Evolutionary conservation across 2,329 filamentous ascomycete genomes (phyloP).

Genomic region (Colletotrichum sp.): DNA sequence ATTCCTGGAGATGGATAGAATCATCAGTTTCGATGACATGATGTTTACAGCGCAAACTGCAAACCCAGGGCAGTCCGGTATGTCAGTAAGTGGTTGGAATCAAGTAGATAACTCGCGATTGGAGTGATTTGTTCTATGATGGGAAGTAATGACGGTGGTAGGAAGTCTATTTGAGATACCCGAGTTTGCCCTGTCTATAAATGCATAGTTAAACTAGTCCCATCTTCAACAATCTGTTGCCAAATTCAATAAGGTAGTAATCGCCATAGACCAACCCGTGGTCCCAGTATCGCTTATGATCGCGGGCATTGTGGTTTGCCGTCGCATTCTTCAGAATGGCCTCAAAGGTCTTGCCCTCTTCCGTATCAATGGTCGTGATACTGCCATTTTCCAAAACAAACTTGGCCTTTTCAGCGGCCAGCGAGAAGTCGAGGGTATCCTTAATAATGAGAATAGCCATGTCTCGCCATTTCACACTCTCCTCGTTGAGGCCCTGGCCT

Average conservation of each 20-base stretch:
- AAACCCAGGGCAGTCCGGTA: not conserved
- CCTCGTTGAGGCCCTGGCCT: conserved; percentile 12
- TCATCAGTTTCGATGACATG: conserved; percentile 41
- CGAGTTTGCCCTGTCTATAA: not conserved
- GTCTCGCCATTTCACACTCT: conserved; percentile 27
- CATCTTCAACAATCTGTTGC: conserved; percentile 46
- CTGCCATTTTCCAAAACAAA: not conserved
- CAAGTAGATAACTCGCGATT: conserved; percentile 2
- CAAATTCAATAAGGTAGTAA: conserved; percentile 53
- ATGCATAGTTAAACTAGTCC: conserved; percentile 20
- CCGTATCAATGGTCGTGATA: not conserved
- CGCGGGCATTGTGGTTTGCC: conserved; percentile 36
- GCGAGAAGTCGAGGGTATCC: conserved; percentile 34
- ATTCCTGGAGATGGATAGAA: conserved; percentile 36
- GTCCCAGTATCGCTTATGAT: conserved; percentile 35
- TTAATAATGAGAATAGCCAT: conserved; percentile 32
- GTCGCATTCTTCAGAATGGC: conserved; percentile 37
- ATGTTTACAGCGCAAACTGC: conserved; percentile 30
- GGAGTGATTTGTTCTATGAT: not conserved
- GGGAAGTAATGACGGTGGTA: not conserved
- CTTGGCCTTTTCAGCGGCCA: conserved; percentile 24
- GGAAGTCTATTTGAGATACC: conserved; percentile 11
- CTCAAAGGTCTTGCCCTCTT: conserved; percentile 30
- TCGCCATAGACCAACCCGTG: conserved; percentile 55
- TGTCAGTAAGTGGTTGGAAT: conserved; percentile 10